Evolutionary conservation across 179 eudicot species (phyloP).

Genomic region (Corrigiola litoralis): DNA sequence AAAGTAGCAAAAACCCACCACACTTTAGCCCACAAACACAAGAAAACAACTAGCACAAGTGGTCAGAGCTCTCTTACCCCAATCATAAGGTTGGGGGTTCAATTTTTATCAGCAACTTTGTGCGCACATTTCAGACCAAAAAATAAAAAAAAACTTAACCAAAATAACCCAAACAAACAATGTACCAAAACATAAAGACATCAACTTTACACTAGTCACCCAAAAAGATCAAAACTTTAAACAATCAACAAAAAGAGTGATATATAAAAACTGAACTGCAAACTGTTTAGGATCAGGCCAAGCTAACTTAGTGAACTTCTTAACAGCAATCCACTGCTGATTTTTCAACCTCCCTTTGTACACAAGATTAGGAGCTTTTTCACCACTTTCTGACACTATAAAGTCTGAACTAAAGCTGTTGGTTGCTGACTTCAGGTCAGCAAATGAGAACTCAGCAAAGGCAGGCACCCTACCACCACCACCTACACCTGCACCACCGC

Average conservation of each 20-base stretch:
- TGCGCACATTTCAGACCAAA: too few species aligned
- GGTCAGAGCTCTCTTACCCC: too few species aligned
- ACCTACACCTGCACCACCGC: constrained; percentile 2
- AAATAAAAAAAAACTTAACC: constrained; percentile 3
- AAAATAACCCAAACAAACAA: constrained; percentile 2
- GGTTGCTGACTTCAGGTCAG: constrained; percentile 75
- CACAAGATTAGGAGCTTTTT: constrained; percentile 82
- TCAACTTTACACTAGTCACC: constrained; percentile 9
- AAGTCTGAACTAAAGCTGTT: constrained; percentile 60
- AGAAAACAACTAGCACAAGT: too few species aligned
- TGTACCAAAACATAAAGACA: constrained; percentile 7
- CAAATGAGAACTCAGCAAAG: constrained; percentile 64
- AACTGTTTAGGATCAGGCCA: constrained; percentile 94
- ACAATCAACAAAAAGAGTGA: neutral
- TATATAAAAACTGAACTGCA: constrained; percentile 55
- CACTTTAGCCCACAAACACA: neutral
- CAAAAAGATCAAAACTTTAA: constrained; percentile 4
- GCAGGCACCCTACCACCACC: constrained; percentile 33
- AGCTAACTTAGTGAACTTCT: constrained; percentile 78
- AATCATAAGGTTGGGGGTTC: too few species aligned
- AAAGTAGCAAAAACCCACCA: neutral
- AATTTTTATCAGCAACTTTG: too few species aligned
- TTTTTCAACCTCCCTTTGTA: constrained; percentile 67
- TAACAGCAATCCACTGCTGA: constrained; percentile 76
- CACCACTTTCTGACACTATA: constrained; percentile 84